Percentiles rank a stretch among this genome's conserved stretches.
Conservation (phyloP, 2,329 filamentous ascomycete species). For the Stemphylium beticola region DNA sequence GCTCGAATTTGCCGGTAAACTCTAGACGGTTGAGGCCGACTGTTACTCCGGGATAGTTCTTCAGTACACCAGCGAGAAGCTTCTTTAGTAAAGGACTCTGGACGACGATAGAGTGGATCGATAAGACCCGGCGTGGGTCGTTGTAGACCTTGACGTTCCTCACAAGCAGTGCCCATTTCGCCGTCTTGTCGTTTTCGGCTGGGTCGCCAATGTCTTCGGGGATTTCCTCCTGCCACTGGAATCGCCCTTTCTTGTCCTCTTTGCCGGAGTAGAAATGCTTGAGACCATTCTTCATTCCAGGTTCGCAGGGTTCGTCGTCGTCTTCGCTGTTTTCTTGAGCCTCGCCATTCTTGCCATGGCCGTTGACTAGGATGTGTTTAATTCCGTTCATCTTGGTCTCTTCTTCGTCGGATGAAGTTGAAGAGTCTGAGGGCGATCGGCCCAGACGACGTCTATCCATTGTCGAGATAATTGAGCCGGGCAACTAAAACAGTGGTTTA, state of each 20-base stretch:
- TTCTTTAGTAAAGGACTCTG: constrained; percentile 69
- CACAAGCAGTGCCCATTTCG: constrained; percentile 60
- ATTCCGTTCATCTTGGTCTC: constrained; percentile 11
- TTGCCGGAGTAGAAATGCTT: constrained; percentile 60
- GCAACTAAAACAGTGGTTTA: not conserved
- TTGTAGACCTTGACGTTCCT: constrained; percentile 52
- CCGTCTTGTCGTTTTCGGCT: constrained; percentile 66
- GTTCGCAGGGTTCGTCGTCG: constrained; percentile 24
- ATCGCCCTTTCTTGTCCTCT: constrained; percentile 46
- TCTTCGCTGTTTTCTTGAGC: constrained; percentile 11
- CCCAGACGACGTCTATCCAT: not conserved
- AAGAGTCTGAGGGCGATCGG: constrained; percentile 2
- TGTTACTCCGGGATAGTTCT: constrained; percentile 67
- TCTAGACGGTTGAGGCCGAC: constrained; percentile 67
- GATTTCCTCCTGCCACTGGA: constrained; percentile 45
- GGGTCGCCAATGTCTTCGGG: constrained; percentile 40
- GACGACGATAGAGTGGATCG: constrained; percentile 68
- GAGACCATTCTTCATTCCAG: constrained; percentile 50
- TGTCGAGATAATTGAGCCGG: not conserved
- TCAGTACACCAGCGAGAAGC: constrained; percentile 62
- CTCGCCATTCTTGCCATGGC: constrained; percentile 8
- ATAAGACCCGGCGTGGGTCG: constrained; percentile 65
- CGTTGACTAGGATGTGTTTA: constrained; percentile 23
- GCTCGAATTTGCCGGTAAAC: constrained; percentile 66
- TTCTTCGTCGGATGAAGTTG: constrained; percentile 10